Conservation (phyloP, 345 rosid genomes). For the Eucalyptus pauciflora region DNA sequence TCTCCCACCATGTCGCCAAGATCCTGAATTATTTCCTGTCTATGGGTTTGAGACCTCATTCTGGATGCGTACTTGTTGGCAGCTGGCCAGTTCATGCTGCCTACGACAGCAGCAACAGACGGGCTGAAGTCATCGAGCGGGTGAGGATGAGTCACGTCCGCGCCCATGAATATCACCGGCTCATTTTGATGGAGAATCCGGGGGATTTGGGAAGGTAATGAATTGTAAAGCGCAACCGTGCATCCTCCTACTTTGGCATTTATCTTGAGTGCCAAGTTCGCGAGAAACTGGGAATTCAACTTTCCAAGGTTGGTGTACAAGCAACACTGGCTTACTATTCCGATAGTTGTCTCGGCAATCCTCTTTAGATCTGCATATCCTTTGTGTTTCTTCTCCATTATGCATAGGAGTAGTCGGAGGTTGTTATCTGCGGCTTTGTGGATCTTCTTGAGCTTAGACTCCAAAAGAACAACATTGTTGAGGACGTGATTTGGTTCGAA, state of each 20-base stretch:
- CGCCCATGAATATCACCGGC: slow-evolving; percentile 98
- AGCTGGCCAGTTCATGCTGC: slow-evolving; percentile 99
- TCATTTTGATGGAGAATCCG: slow-evolving; percentile 50
- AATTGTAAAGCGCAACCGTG: slow-evolving; percentile 72
- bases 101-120: slow-evolving; percentile 95
- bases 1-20: slow-evolving; percentile 81
- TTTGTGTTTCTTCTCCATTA: slow-evolving; percentile 94
- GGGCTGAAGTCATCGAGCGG: slow-evolving; percentile 94
- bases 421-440: slow-evolving; percentile 48
- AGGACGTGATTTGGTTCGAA: slow-evolving; percentile 71
- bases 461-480: slow-evolving; percentile 58
- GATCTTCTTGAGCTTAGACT: slow-evolving; percentile 65
- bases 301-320: slow-evolving; percentile 72
- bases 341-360: slow-evolving; percentile 84
- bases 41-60: slow-evolving; percentile 95
- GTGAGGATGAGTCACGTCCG: slow-evolving; percentile 96
- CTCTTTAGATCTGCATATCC: slow-evolving; percentile 88
- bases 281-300: slow-evolving; percentile 79
- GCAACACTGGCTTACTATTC: slow-evolving; percentile 89
- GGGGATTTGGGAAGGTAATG: slow-evolving; percentile 77
- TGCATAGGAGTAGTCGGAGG: slow-evolving; percentile 74
- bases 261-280: slow-evolving; percentile 89
- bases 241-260: slow-evolving; percentile 95
- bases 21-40: slow-evolving; percentile 86
- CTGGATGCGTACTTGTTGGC: slow-evolving; percentile 83